Base-by-base conservation (phyloP, 73 alveolate genomes). In the Paramecium bursaria region DNA sequence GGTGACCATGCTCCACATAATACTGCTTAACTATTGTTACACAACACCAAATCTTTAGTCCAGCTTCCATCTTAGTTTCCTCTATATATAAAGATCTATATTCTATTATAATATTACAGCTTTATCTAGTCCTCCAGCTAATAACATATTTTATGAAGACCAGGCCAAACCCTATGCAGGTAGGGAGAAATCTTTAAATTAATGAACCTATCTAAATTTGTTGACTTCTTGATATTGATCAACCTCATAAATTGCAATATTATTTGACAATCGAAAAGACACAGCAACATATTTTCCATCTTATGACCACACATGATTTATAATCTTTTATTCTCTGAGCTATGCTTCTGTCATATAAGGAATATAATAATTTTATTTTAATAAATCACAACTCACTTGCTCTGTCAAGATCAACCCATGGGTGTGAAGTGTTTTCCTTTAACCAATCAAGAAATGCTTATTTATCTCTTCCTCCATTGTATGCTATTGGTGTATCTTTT, bases 261-360 rank as follows among this genome's bases (percentile, higher is more conserved):
- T 48, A 44, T 57, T 48, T 25, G 80, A 33, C 42, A 39, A 53
- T 50, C 54, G 51, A 23, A 79, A 31, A 31, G 89, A 52, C n/a
- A 79, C 79, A 10, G 89, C 89, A 54, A 61, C 53, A 19, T 21
- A 53, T 50, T 61, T 31, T 25, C 80, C 80, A 79, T 79, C 89
- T 21, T 80, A 82, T 33, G 89, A 79, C 50, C 75, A 79, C 15
- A 74, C 30, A 79, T 79, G 89, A 50, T 73, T 14, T 42, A 79
- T 39, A 3, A 79, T 26, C 48, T 73, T 73, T 39, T 79, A 29
- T 53, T 52, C 61, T 55, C 42, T 79, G 17, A 79, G 82, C 33
- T 67, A 42, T n/a, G 82, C 19, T 35, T 67, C 82, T 14, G 82
- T 67, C 82, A 67, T 67, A n/a, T n/a, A n/a, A n/a, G n/a, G n/a